These are phyloP conservation scores for Penicillium sp. DNA, from an alignment of 2,329 filamentous ascomycete species.

Conservation along the genomic window DNA sequence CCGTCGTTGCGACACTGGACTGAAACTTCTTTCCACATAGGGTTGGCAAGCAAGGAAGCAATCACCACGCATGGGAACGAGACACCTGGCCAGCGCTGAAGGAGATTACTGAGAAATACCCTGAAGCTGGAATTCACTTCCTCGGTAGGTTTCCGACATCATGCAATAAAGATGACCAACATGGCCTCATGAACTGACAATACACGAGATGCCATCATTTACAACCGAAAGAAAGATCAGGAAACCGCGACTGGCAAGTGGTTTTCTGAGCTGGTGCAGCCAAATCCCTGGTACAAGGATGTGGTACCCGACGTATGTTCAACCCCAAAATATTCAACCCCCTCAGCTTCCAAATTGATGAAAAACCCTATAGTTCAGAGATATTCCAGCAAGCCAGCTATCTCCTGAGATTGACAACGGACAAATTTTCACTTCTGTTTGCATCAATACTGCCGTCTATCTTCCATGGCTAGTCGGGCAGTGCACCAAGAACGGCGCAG, in stretches of 20 bases:
- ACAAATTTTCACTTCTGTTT: slow-evolving; percentile 78
- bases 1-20: neutral
- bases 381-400: slow-evolving; percentile 62
- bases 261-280: slow-evolving; percentile 69
- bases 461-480: slow-evolving; percentile 82
- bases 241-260: slow-evolving; percentile 57
- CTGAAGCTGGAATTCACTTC: slow-evolving; percentile 80
- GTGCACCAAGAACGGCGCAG: slow-evolving; percentile 73
- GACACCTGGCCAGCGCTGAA: slow-evolving; percentile 67
- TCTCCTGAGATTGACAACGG: slow-evolving; percentile 70
- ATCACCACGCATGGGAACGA: slow-evolving; percentile 59
- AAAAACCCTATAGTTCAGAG: slow-evolving; percentile 56
- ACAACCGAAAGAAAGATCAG: slow-evolving; percentile 67
- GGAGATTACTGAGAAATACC: slow-evolving; percentile 64
- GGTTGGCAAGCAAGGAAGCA: slow-evolving; percentile 44
- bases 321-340: neutral
- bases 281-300: slow-evolving; percentile 73
- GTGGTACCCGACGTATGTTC: slow-evolving; percentile 67
- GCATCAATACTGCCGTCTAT: slow-evolving; percentile 89
- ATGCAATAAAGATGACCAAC: neutral
- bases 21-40: slow-evolving; percentile 28
- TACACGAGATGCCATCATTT: slow-evolving; percentile 54
- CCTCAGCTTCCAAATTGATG: neutral
- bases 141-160: slow-evolving; percentile 56
- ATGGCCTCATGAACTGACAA: neutral